Evolutionary conservation across 1,139 yeast species (phyloP).

Genomic region (Taphrina populina): DNA sequence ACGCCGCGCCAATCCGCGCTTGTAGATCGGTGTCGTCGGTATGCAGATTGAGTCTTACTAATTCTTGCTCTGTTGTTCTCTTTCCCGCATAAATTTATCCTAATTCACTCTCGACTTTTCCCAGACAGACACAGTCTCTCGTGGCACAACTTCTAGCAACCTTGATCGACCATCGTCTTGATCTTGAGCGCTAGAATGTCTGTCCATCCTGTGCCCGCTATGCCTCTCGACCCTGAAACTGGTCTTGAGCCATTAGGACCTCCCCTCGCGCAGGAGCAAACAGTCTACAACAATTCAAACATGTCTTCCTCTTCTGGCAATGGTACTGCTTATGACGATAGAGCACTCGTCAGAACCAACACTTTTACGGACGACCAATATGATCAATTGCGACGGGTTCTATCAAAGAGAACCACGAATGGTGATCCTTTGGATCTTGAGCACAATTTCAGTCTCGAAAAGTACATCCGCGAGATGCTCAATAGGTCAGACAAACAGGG

Average conservation of each 20-base stretch:
- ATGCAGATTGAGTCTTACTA: no score
- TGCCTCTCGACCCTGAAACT: constrained; percentile 21
- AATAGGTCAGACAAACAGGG: constrained; percentile 36
- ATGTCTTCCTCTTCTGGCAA: not conserved
- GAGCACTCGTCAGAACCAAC: constrained; percentile 17
- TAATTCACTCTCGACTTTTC: no score
- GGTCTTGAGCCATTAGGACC: constrained; percentile 30
- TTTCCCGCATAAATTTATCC: no score
- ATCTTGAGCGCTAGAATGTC: no score
- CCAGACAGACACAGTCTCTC: no score
- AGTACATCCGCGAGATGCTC: constrained; percentile 38
- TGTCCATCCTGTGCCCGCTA: constrained; percentile 23
- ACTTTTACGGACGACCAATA: constrained; percentile 17
- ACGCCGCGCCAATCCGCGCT: no score
- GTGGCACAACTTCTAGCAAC: no score
- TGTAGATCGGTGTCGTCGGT: no score
- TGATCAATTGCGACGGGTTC: constrained; percentile 21
- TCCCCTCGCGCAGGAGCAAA: not conserved
- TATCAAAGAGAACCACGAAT: constrained; percentile 18
- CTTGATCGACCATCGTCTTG: no score
- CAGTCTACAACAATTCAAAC: not conserved
- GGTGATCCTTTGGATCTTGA: constrained; percentile 30
- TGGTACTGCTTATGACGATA: constrained; percentile 7
- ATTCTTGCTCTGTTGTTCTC: no score
- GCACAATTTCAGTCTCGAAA: constrained; percentile 38